Base-by-base conservation (phyloP, 2,329 filamentous ascomycete genomes). In the Stachybotrys chlorohalonatus region DNA sequence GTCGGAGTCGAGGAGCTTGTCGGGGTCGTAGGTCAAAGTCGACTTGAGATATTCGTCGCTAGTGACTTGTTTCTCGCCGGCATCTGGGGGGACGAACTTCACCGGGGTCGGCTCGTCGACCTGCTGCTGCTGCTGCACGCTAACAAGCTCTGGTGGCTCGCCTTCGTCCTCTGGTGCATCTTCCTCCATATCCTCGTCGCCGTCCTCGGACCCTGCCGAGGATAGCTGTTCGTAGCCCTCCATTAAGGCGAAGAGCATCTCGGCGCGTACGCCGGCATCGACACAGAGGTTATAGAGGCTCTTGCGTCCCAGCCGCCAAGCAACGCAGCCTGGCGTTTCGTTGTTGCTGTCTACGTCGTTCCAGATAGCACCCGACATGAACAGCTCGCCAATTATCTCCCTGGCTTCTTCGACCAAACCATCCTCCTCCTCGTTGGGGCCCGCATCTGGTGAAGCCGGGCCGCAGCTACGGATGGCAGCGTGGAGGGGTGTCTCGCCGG, bases 341-440 rank as follows among this genome's bases (percentile, higher is more conserved):
- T 90, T 82, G 62, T 89, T 86, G 60, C 77, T 73, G 69, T 97
- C 90, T 54, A 97, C 76, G 68, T 96, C 92, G 73, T 99, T 99
- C 94, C 94, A 99, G 62, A 97, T 96, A 11, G 90, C 94, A 36
- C 94, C 94, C 62, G 88, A 87, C 64, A 92, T 81, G 57, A 97
- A 84, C 7, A 97, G 78, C 65, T 94, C 82, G 61, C 82, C 81
- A 5, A 96, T 75, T 0, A 86, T 86, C 53, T 84, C 82, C 54
- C 80, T 79, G 3, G 85, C 88, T 46, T 81, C 80, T 50, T 85
- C 80, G 36, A 87, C 69, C 31, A 70, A 67, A 53, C 71, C 62
- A 31, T 73, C 70, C 30, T 73, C 72, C 9, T 67, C 67, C 3
- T 69, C 68, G 3, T 65, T 61, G 6, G 59, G 60, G 13, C 60